These are phyloP conservation scores for Metarhizium anisopliae DNA, from an alignment of 2,329 filamentous ascomycete genomes.

Conservation along the genomic window DNA sequence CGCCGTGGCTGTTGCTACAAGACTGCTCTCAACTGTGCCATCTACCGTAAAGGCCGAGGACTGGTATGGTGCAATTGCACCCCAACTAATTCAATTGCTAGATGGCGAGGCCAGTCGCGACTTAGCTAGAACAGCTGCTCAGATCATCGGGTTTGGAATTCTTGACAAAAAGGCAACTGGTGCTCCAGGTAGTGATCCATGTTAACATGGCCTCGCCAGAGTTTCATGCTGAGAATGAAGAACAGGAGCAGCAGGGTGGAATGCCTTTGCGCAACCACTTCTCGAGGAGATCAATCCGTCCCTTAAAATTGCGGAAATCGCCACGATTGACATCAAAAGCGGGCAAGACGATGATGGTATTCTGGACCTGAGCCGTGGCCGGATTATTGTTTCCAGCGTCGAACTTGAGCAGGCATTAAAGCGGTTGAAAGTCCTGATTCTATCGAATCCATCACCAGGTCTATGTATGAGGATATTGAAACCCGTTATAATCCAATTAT, in stretches of 20 bases:
- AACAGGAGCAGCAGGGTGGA: conserved; percentile 51
- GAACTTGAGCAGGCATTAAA: conserved; percentile 42
- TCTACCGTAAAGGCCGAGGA: conserved; percentile 39
- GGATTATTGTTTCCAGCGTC: conserved; percentile 35
- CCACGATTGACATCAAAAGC: conserved; percentile 5
- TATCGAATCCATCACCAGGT: conserved; percentile 59
- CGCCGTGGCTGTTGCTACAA: conserved; percentile 54
- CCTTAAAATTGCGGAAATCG: conserved; percentile 8
- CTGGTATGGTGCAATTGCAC: conserved; percentile 53
- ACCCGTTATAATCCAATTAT: conserved; percentile 52
- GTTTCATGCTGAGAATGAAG: background rate
- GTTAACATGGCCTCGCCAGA: background rate
- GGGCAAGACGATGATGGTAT: conserved; percentile 27
- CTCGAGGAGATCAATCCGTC: conserved; percentile 41
- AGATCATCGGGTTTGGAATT: conserved; percentile 47
- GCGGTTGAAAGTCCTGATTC: conserved; percentile 45
- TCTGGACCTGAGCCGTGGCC: conserved; percentile 34
- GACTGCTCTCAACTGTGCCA: conserved; percentile 52
- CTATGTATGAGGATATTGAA: conserved; percentile 52
- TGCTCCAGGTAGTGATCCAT: conserved; percentile 40
- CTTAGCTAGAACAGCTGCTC: conserved; percentile 26
- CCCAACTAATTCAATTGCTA: conserved; percentile 52
- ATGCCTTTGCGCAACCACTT: conserved; percentile 50
- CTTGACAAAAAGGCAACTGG: conserved; percentile 55
- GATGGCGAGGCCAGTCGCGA: conserved; percentile 40